A percentile compares a stretch with the other conserved stretches of the same genome.
phyloP scores from a whole-genome alignment of 805 yeast genomes.

The Metschnikowia shivogae region DNA sequence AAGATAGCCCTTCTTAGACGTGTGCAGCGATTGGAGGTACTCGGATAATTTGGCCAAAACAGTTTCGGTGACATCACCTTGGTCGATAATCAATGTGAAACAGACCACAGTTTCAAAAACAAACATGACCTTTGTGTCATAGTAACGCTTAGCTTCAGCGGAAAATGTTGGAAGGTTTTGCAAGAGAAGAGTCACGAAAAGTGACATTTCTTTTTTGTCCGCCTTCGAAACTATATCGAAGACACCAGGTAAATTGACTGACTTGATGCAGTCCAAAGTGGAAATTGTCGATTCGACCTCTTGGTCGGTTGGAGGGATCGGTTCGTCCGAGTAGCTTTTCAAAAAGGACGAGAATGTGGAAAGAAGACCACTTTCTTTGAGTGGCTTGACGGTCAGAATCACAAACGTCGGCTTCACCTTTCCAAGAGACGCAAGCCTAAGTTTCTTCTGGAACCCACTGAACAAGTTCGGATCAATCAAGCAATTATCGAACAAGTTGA shows the following conservation, averaged over 20 bases:
- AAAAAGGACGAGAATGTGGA: conserved; percentile 89
- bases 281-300: conserved; percentile 83
- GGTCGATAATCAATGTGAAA: conserved; percentile 29
- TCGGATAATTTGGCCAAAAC: conserved; percentile 13
- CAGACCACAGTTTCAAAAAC: conserved; percentile 42
- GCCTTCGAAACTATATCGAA: conserved; percentile 47
- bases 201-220: conserved; percentile 34
- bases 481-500: conserved; percentile 68
- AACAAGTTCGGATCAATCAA: conserved; percentile 60
- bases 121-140: conserved; percentile 46
- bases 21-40: conserved; percentile 14
- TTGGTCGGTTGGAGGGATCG: conserved; percentile 88
- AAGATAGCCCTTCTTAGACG: conserved; percentile 30
- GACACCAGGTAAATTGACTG: conserved; percentile 57
- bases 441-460: conserved; percentile 56
- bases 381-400: conserved; percentile 58
- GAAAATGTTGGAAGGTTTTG: conserved; percentile 24
- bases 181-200: conserved; percentile 29
- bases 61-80: conserved; percentile 19
- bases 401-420: conserved; percentile 64
- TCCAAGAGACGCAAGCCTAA: conserved; percentile 51
- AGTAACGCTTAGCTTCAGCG: conserved; percentile 34
- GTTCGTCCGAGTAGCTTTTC: conserved; percentile 81
- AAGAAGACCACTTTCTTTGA: conserved; percentile 73
- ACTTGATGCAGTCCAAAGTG: conserved; percentile 76